These are phyloP conservation scores for Chalaropsis thielavioides DNA, from an alignment of 2,329 filamentous ascomycete genomes.

Conservation along the genomic window DNA sequence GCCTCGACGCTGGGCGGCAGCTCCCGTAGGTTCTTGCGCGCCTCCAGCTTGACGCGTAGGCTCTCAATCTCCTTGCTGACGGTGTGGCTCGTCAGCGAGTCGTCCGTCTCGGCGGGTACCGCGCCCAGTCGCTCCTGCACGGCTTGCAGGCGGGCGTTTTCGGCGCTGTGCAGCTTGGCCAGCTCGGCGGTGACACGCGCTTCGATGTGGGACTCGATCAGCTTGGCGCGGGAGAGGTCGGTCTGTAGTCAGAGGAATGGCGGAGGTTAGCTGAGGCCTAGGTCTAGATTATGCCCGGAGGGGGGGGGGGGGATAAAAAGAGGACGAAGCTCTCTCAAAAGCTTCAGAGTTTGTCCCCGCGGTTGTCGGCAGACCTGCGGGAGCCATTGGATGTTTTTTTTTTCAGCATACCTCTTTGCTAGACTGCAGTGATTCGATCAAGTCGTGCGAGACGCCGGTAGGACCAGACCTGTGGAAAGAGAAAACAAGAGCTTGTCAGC, in stretches of 20 bases:
- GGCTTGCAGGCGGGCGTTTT: conserved; percentile 52
- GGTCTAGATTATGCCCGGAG: background rate
- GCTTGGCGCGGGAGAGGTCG: conserved; percentile 71
- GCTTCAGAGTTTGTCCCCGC: background rate
- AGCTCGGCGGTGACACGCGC: conserved; percentile 75
- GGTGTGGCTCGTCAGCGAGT: conserved; percentile 27
- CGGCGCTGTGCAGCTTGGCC: conserved; percentile 57
- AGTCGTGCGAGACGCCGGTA: conserved; percentile 55
- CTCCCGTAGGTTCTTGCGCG: conserved; percentile 49
- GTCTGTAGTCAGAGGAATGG: conserved; percentile 40
- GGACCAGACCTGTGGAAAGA: conserved; percentile 26
- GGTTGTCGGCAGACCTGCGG: background rate
- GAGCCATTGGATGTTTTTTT: background rate
- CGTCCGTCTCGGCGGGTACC: conserved; percentile 29
- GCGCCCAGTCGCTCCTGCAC: conserved; percentile 52
- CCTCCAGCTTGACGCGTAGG: conserved; percentile 44
- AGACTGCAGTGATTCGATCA: conserved; percentile 69
- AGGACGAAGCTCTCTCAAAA: too few relatives aligned
- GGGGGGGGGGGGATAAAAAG: background rate
- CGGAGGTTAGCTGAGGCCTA: background rate
- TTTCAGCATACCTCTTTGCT: conserved; percentile 59
- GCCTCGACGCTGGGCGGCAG: conserved; percentile 57
- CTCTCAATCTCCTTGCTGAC: conserved; percentile 46
- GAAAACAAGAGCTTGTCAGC: background rate
- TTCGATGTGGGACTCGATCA: conserved; percentile 78